These are phyloP conservation scores for Cordyceps pruinosa DNA, from an alignment of 2,329 filamentous ascomycete genomes.

Conservation along the genomic window DNA sequence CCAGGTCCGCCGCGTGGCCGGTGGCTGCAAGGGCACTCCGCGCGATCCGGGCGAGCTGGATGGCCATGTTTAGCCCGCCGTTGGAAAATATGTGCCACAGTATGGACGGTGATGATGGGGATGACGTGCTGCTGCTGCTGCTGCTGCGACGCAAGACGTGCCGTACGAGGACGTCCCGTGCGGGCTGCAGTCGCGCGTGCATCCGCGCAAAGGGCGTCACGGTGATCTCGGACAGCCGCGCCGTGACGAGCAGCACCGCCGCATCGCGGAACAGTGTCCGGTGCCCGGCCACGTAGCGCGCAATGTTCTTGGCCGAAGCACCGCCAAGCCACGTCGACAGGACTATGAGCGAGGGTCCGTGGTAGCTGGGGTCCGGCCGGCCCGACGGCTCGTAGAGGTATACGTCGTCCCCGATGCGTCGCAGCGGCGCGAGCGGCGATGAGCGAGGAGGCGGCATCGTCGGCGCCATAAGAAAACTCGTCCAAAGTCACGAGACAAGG, in stretches of 20 bases:
- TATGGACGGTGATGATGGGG: not conserved
- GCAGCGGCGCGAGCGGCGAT: slow-evolving; percentile 1
- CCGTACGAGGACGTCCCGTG: slow-evolving; percentile 3
- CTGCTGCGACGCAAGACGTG: no score
- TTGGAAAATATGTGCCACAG: slow-evolving; percentile 12
- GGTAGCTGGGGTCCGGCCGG: not conserved
- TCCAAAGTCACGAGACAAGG: not conserved
- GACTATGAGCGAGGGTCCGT: slow-evolving; percentile 6
- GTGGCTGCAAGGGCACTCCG: not conserved
- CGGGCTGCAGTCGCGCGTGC: slow-evolving; percentile 9
- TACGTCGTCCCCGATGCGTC: slow-evolving; percentile 7
- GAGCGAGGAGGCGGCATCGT: not conserved
- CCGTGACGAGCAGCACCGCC: slow-evolving; percentile 8
- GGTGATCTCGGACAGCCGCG: slow-evolving; percentile 11
- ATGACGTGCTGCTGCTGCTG: no score
- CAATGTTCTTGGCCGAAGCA: slow-evolving; percentile 1
- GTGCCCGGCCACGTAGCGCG: slow-evolving; percentile 5
- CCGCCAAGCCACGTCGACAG: slow-evolving; percentile 12
- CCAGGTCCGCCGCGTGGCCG: not conserved
- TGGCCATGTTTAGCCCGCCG: slow-evolving; percentile 11
- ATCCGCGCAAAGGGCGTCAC: slow-evolving; percentile 9
- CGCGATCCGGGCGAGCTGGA: slow-evolving; percentile 8
- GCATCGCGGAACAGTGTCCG: not conserved
- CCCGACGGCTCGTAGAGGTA: slow-evolving; percentile 8
- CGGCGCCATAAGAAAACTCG: not conserved